Conservation (phyloP, 2,329 filamentous ascomycete genomes). For the Lecanoromycetidae sp. region DNA sequence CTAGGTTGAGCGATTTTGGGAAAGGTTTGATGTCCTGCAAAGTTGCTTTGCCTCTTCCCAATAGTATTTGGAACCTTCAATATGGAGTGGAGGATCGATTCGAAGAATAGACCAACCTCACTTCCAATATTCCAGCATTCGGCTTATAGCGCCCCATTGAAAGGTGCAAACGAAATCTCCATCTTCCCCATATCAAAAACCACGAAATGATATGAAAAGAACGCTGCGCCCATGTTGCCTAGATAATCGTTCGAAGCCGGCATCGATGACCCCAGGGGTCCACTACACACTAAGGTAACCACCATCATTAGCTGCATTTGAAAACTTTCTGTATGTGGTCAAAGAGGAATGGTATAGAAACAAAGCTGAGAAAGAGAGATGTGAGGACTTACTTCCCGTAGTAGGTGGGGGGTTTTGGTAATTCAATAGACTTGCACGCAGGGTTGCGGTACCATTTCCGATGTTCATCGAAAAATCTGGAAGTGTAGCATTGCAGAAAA, state of each 20-base stretch:
- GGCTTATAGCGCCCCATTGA: too few relatives aligned
- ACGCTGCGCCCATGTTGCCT: background rate
- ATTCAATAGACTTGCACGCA: background rate
- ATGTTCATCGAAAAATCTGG: background rate
- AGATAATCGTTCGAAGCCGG: background rate
- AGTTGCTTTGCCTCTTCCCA: too few relatives aligned
- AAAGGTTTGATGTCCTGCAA: too few relatives aligned
- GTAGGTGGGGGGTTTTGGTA: background rate
- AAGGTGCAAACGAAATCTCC: background rate
- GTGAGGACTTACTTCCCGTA: background rate
- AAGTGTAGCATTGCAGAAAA: constrained; percentile 1
- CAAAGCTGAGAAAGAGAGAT: background rate
- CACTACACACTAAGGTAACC: background rate
- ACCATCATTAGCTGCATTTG: background rate
- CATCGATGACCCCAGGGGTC: background rate
- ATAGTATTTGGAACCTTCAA: too few relatives aligned
- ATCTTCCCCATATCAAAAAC: background rate
- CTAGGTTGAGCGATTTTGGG: too few relatives aligned
- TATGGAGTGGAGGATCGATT: too few relatives aligned
- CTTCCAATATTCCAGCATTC: too few relatives aligned
- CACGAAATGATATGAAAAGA: constrained; percentile 4
- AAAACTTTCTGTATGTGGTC: too few relatives aligned
- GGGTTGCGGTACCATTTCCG: background rate
- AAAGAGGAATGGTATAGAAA: background rate
- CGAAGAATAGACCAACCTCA: too few relatives aligned